Base-by-base conservation (phyloP, 1,284 basidiomycete species). In the Sanguinoderma infundibulare region DNA sequence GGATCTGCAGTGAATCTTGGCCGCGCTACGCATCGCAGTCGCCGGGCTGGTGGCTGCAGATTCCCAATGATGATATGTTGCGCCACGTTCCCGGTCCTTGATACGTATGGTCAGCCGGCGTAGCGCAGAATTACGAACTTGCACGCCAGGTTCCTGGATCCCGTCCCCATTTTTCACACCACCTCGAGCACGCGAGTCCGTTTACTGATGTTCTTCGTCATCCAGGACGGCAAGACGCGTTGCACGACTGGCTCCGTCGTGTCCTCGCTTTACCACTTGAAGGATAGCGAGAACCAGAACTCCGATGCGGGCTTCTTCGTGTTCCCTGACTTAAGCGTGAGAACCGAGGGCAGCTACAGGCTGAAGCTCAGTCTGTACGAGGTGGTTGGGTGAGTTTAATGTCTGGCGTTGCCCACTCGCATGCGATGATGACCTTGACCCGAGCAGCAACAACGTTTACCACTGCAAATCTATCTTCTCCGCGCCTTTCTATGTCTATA, bases 341-440 rank as follows among this genome's bases (percentile, higher is more conserved):
- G 95, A 60, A 95, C 95, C 14, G 96, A 98, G 74, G 97, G 96
- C 1, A 89, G 81, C 39, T 91, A 89, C 71, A 83, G 95, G 20
- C 83, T 98, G 62, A 98, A 98, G 77, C 83, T 98, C 60, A 93
- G 90, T 69, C 75, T 98, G 64, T 98, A 94, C 72, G 96, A 98
- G 77, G 95, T 98, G 57, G 92, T 96, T 55, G 92, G 91, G 92
- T 95, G 71, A 75, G 92, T 86, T 55, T 38, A 34, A 24, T 15
- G 4, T 20, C 28, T 10, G n/a, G 34, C 9, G 39, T 15, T n/a
- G 5, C 4, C 12, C 20, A 17, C 26, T 47, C 65, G 42, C 60
- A 39, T 8, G 17, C 30, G n/a, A 34, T 32, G 49, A 32, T 51
- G 49, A 51, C 49, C 49, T 51, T 17, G 32, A 51, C 26, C 22